phyloP scores from a whole-genome alignment of 805 yeast genomes.

The Ogataea haglerorum region DNA sequence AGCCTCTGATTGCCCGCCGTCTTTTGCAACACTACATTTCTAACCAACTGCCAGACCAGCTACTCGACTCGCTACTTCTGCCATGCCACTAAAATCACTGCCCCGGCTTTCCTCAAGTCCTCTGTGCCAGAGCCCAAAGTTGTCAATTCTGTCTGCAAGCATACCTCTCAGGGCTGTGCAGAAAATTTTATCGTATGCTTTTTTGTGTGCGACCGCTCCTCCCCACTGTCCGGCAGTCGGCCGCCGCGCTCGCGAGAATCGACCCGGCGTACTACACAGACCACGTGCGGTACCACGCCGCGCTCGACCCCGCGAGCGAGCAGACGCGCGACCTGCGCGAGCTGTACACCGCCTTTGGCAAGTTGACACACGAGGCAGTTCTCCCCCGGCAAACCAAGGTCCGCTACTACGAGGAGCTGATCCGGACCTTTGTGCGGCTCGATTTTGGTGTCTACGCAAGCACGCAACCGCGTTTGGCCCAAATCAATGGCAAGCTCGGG shows the following conservation, averaged over 20 bases:
- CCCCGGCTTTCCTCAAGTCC: neutral
- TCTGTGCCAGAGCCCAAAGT: no score
- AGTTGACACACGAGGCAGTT: constrained; percentile 2
- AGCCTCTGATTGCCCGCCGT: no score
- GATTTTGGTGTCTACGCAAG: constrained; percentile 27
- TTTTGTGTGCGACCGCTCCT: neutral
- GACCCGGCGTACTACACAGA: constrained; percentile 2
- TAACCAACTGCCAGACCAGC: no score
- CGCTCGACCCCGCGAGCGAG: neutral
- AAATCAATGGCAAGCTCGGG: constrained; percentile 7
- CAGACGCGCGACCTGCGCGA: constrained; percentile 1
- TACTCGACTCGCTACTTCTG: no score
- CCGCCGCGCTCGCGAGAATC: neutral
- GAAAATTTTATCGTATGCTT: constrained; percentile 1
- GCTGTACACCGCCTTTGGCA: constrained; percentile 3
- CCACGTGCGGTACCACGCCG: constrained; percentile 2
- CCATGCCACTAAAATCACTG: no score
- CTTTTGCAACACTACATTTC: no score
- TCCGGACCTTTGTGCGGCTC: constrained; percentile 23
- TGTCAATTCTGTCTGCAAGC: no score
- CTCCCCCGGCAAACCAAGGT: constrained; percentile 14
- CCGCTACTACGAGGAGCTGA: constrained; percentile 22
- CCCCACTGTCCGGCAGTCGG: constrained; percentile 6
- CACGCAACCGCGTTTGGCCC: constrained; percentile 10
- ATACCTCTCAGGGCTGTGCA: constrained; percentile 4